A percentile compares a stretch with the other conserved stretches of the same genome.
phyloP scores from a whole-genome alignment of 2,329 filamentous ascomycete species.

The Pezicula carpinea region DNA sequence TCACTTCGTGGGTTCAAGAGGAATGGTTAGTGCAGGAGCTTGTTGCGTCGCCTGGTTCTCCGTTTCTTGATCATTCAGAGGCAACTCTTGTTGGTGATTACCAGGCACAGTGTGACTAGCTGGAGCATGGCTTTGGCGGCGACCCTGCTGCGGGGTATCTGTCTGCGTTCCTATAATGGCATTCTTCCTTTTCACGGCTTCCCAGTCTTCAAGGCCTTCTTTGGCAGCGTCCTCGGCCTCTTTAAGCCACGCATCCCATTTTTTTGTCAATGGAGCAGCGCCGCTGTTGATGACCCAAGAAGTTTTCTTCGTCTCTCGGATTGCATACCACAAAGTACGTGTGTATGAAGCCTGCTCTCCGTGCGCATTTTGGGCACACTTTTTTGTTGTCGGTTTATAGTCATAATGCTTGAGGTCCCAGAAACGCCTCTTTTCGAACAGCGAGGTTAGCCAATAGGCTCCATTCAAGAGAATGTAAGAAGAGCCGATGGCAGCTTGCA shows the following conservation, averaged over 20 bases:
- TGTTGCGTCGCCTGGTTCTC: too few species aligned
- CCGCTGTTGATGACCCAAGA: conserved; percentile 49
- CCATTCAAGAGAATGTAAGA: conserved; percentile 57
- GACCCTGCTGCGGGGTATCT: too few species aligned
- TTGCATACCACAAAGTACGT: conserved; percentile 53
- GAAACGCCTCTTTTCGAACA: conserved; percentile 38
- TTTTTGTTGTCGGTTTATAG: conserved; percentile 36
- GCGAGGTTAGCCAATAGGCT: conserved; percentile 45
- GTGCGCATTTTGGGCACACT: conserved; percentile 34
- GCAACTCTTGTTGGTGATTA: too few species aligned
- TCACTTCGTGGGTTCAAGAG: too few species aligned
- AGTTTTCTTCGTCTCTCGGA: conserved; percentile 46
- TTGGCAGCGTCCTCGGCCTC: conserved; percentile 40
- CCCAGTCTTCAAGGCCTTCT: conserved; percentile 33
- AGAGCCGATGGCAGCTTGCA: conserved; percentile 53
- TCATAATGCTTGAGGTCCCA: conserved; percentile 55
- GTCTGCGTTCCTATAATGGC: conserved; percentile 33
- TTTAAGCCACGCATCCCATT: conserved; percentile 50
- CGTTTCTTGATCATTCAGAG: too few species aligned
- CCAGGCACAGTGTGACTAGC: too few species aligned
- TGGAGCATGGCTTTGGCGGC: too few species aligned
- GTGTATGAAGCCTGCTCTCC: conserved; percentile 44
- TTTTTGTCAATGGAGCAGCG: conserved; percentile 45
- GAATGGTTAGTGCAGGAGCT: too few species aligned
- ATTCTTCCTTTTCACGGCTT: conserved; percentile 44